These are phyloP conservation scores for Clonostachys byssicola DNA, from an alignment of 2,329 filamentous ascomycete genomes.

Conservation along the genomic window DNA sequence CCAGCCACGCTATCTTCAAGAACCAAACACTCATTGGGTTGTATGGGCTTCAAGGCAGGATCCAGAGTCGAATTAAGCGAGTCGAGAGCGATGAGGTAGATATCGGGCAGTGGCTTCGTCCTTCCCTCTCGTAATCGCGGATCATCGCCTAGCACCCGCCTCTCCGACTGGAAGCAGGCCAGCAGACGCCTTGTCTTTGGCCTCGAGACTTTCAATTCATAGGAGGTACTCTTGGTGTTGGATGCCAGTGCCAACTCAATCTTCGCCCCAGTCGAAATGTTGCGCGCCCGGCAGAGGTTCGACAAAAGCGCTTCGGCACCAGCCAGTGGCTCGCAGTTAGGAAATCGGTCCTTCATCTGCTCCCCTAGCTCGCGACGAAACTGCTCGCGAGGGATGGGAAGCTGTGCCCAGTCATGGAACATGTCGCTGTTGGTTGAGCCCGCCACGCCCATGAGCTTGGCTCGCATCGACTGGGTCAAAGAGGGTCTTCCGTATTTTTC, in stretches of 20 bases:
- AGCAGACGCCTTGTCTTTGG: slow-evolving; percentile 12
- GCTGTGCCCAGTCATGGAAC: slow-evolving; percentile 64
- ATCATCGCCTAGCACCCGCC: slow-evolving; percentile 64
- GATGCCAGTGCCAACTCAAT: slow-evolving; percentile 66
- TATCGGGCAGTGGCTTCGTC: slow-evolving; percentile 71
- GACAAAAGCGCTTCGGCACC: slow-evolving; percentile 54
- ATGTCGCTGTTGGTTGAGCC: slow-evolving; percentile 41
- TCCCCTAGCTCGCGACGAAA: slow-evolving; percentile 20
- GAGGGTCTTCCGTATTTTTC: slow-evolving; percentile 52
- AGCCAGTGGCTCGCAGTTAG: slow-evolving; percentile 51
- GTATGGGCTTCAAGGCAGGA: slow-evolving; percentile 30
- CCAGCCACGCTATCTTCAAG: slow-evolving; percentile 73
- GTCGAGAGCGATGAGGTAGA: slow-evolving; percentile 64
- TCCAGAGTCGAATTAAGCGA: slow-evolving; percentile 54
- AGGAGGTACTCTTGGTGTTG: slow-evolving; percentile 55
- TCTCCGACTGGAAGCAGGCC: slow-evolving; percentile 41
- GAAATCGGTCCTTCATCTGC: slow-evolving; percentile 17
- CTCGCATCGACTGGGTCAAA: slow-evolving; percentile 64
- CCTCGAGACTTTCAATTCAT: slow-evolving; percentile 52
- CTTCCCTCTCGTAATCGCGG: slow-evolving; percentile 54
- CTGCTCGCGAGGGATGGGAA: slow-evolving; percentile 53
- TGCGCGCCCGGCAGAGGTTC: slow-evolving; percentile 25
- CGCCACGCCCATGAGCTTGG: slow-evolving; percentile 64
- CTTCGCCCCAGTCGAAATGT: slow-evolving; percentile 11
- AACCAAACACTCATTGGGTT: slow-evolving; percentile 64